Conservation (phyloP, 768 basidiomycete genomes). For the Tubosaeta sp. region DNA sequence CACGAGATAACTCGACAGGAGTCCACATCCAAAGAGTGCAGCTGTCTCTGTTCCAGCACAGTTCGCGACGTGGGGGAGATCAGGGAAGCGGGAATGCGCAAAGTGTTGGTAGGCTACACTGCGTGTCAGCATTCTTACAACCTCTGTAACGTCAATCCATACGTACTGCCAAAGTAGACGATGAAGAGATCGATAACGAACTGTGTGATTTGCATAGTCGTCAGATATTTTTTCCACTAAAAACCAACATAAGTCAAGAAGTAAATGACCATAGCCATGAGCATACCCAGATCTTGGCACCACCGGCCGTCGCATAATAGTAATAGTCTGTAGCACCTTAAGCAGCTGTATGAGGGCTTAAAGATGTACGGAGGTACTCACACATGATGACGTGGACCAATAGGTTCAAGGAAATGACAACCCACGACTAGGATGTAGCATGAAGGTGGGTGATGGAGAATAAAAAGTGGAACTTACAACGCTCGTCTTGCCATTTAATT, state of each 20-base stretch:
- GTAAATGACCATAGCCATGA: neutral
- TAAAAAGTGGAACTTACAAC: conserved; percentile 56
- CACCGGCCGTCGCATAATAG: conserved; percentile 97
- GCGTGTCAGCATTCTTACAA: conserved; percentile 7
- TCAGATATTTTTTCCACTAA: conserved; percentile 99
- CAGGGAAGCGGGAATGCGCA: conserved; percentile 54
- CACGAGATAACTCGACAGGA: conserved; percentile 86
- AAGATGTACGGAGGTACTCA: conserved; percentile 38
- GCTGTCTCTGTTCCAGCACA: conserved; percentile 89
- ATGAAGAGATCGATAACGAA: conserved; percentile 88
- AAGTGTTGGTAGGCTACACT: conserved; percentile 76
- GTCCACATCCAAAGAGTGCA: conserved; percentile 82
- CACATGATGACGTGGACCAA: conserved; percentile 97
- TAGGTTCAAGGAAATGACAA: conserved; percentile 88
- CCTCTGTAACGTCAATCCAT: neutral
- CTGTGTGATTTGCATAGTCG: conserved; percentile 93
- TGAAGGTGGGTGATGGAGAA: neutral
- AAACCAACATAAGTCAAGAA: neutral
- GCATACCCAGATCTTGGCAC: conserved; percentile 91
- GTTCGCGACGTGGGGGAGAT: conserved; percentile 68
- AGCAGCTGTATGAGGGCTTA: neutral
- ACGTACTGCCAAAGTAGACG: conserved; percentile 95
- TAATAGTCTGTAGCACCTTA: conserved; percentile 74
- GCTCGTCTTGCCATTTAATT: conserved; percentile 91
- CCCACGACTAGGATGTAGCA: conserved; percentile 74